phyloP scores from a whole-genome alignment of 2,329 filamentous ascomycete genomes.

The Phoma sp. region DNA sequence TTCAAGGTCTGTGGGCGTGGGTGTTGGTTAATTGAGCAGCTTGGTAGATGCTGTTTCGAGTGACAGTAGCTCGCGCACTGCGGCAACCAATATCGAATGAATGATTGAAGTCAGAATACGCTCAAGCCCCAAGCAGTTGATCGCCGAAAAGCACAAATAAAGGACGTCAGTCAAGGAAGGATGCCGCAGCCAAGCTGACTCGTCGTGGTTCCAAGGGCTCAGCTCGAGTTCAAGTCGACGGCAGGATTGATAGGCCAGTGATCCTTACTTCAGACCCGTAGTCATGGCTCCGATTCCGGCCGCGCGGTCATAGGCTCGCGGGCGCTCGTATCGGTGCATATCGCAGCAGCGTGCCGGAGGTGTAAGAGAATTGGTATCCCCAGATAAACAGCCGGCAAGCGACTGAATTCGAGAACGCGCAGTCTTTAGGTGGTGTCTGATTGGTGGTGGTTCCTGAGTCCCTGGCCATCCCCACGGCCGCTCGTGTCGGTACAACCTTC shows the following conservation, averaged over 20 bases:
- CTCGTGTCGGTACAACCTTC: slow-evolving; percentile 8
- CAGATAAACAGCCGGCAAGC: slow-evolving; percentile 28
- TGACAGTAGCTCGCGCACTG: no score
- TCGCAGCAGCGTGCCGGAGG: slow-evolving; percentile 24
- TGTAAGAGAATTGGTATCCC: slow-evolving; percentile 23
- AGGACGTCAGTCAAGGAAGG: slow-evolving; percentile 13
- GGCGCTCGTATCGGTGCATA: slow-evolving; percentile 16
- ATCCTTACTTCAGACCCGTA: slow-evolving; percentile 31
- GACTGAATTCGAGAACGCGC: background rate
- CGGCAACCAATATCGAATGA: no score
- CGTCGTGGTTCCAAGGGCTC: slow-evolving; percentile 18
- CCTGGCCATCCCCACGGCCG: slow-evolving; percentile 31
- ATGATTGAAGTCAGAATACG: slow-evolving; percentile 5
- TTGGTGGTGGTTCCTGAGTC: slow-evolving; percentile 9
- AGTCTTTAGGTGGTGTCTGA: slow-evolving; percentile 6
- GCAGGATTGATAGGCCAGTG: slow-evolving; percentile 25
- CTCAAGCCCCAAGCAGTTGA: slow-evolving; percentile 12
- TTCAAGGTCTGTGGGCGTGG: no score
- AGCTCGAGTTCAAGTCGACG: slow-evolving; percentile 7
- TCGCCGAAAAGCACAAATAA: slow-evolving; percentile 9
- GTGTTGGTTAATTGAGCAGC: no score
- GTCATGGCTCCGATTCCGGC: slow-evolving; percentile 40
- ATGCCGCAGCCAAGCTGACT: slow-evolving; percentile 16
- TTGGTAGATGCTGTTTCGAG: no score
- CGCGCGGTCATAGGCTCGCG: slow-evolving; percentile 28